Base-by-base conservation (phyloP, 495 filamentous ascomycete genomes). In the Ramalina intermedia region DNA sequence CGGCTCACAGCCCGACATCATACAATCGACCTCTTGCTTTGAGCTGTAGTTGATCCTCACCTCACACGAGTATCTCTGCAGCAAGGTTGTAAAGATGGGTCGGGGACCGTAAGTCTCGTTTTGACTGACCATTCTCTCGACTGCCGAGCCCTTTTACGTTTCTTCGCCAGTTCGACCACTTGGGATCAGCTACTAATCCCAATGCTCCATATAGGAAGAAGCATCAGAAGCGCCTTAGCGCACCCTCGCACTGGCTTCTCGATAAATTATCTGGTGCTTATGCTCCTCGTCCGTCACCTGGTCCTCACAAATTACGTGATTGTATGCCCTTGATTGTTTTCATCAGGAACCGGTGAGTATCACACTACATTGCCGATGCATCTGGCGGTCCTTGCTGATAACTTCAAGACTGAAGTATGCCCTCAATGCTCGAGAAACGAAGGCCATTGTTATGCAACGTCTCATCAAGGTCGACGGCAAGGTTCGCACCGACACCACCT, bases 401-500 rank as follows among this genome's bases (percentile, higher is more conserved):
- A 24, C 20, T 6, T 29, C 41, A 50, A 87, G 90, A 63, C 78
- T 98, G 65, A 96, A 98, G 82, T 98, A 98, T 82, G 91, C 91
- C 59, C 81, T 98, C 69, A 98, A 98, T 80, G 78, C 78, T 66
- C 91, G 91, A 69, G 91, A 98, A 76, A 85, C 82, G 72, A 89
- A 87, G 74, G 79, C 91, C 58, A 96, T 98, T 75, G 74, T 98
- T 66, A 96, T 96, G 90, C 91, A 98, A 78, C 91, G 91, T 69
- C 83, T 96, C 55, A 78, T 98, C 84, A 94, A 96, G 80, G 91
- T 98, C 63, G 91, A 98, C 72, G 84, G 82, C 75, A 98, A 98
- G 78, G 89, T 98, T 73, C 90, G 91, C 73, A 98, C 93, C 68
- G 91, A 98, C 74, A 72, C 78, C 59, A 98, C 91, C 71, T 98